Base-by-base conservation (phyloP, 2,329 filamentous ascomycete species). In the Microsporum audouinii region DNA sequence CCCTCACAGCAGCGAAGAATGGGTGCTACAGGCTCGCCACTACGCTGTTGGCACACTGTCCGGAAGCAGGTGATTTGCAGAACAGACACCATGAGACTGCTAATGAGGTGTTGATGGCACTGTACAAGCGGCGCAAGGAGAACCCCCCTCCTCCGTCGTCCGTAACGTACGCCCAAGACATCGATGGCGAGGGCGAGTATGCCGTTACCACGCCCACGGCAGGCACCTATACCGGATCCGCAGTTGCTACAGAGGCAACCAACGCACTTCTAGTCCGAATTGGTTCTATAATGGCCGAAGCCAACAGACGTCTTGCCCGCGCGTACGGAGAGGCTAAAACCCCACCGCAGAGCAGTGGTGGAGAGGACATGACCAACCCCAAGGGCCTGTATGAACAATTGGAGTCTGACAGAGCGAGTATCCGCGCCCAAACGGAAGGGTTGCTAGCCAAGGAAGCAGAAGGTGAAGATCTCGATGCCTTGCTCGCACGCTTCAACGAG, bases 1-100 rank as follows among this genome's bases (percentile, higher is more conserved):
- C 92, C 7, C 86, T 91, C 69, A 87, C 89, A 61, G 89, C 91
- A 61, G 90, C 92, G 17, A 86, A 91, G 51, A 96, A 97, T 63
- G 84, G 83, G 68, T 95, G 91, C 66, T 87, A 96, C 61, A 88
- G 94, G 63, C 79, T 84, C 59, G 83, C 84, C n/a, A 79, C 81
- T 57, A 77, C 76, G 80, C 86, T 78, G 74, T 90, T 78, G 73
- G 91, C 71, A 38, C 87, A 92, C 58, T 90, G 91, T 63, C 91
- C 91, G 2, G 74, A 77, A 39, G 84, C 86, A 2, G 88, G 90
- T 0, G 86, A 95, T 68, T 87, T 97, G 60, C 80, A 84, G 23
- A 99, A 97, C 71, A 79, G 84, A 59, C 84, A 89, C 61, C 89
- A 91, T 33, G 82, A 95, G 64, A 88, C 89, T 0, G 91, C 91